phyloP scores from a whole-genome alignment of 306 rosid genomes.

The Fagus crenata region DNA sequence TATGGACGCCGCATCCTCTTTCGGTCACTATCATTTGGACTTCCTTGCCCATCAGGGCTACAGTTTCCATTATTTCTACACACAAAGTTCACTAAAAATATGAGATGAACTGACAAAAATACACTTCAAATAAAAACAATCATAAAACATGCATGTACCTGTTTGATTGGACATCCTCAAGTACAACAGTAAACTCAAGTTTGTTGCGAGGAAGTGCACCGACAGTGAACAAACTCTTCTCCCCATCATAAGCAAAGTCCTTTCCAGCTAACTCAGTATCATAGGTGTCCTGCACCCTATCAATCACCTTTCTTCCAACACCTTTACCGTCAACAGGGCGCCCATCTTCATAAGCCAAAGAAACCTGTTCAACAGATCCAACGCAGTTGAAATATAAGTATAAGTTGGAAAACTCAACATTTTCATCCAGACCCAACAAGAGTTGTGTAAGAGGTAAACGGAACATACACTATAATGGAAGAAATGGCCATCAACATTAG shows the following conservation, averaged over 20 bases:
- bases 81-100: background rate
- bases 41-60: conserved; percentile 55
- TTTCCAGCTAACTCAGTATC: conserved; percentile 67
- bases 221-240: conserved; percentile 79
- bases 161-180: conserved; percentile 64
- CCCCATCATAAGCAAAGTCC: conserved; percentile 90
- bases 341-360: conserved; percentile 79
- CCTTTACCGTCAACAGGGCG: conserved; percentile 89
- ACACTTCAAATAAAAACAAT: background rate
- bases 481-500: conserved; percentile 56
- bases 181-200: conserved; percentile 75
- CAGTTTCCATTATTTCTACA: conserved; percentile 64
- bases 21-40: conserved; percentile 61
- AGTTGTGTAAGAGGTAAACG: background rate
- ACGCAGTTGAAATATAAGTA: conserved; percentile 1
- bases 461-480: conserved; percentile 81
- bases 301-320: conserved; percentile 68
- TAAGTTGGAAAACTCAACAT: background rate
- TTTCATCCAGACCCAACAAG: background rate
- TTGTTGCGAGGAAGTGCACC: conserved; percentile 83
- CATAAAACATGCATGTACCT: conserved; percentile 39
- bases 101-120: background rate
- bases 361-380: conserved; percentile 49
- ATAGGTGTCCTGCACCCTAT: conserved; percentile 77
- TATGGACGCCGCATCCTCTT: conserved; percentile 70